Base-by-base conservation (phyloP, 768 basidiomycete genomes). In the Stropharia rugosoannulata region DNA sequence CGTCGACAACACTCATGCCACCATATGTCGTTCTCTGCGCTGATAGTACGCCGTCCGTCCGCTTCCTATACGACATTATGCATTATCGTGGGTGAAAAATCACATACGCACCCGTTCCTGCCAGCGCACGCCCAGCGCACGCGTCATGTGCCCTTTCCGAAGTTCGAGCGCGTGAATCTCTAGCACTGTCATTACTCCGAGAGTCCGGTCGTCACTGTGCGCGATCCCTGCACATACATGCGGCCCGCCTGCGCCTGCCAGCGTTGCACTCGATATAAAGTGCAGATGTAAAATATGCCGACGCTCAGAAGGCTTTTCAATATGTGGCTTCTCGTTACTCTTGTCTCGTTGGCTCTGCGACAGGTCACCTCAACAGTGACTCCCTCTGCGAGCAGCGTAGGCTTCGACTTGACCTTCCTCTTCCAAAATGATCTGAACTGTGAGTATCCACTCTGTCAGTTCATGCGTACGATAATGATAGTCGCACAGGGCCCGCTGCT, bases 361-460 rank as follows among this genome's bases (percentile, higher is more conserved):
- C 42, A 51, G 42, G 36, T 47, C 13, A 51, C 58, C 5, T 46
- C 62, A 32, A 2, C 22, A 22, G 22, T 2, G 22, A 45, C 53
- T 4, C 58, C 64, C 6, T 65, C 60, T 18, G 42, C 61, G 1
- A 50, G 45, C 37, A 50, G n/a, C 29, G 55, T 66, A 25, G 63
- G 62, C 4, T 56, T 64, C 15, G 67, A 66, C 49, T 43, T 73
- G 29, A 65, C 63, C 2, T 59, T 73, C 32, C 59, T 70, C 10
- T 68, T 68, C 55, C 72, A 72, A 62, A 72, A 71, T 46, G 66
- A 72, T 38, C 64, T 73, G 11, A 66, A 72, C 55, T 71, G 70
- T 68, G 56, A 15, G 67, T 29, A n/a, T 29, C n/a, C 1, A n/a
- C 29, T 19, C n/a, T 42, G 42, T 49, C 46, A 56, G 13, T 19